These are phyloP conservation scores for Coffea canephora DNA, from an alignment of 257 asterid species.

Conservation along the genomic window DNA sequence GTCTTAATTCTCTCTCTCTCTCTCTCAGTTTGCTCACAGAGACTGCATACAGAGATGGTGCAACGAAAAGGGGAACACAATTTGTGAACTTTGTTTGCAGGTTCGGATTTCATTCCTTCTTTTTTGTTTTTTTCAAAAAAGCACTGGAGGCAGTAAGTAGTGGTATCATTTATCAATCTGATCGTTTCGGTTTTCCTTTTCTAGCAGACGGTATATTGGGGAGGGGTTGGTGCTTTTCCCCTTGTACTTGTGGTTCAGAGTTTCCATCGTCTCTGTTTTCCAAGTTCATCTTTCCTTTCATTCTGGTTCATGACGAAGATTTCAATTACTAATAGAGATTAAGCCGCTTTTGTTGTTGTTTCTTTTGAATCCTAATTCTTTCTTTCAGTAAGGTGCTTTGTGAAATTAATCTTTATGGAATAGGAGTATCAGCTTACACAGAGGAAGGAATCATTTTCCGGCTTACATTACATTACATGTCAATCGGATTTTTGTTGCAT, in stretches of 20 bases:
- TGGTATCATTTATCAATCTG: slow-evolving; percentile 4
- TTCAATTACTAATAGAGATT: no score
- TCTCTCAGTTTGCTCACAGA: slow-evolving; percentile 77
- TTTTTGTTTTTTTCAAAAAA: no score
- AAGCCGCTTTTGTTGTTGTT: not conserved
- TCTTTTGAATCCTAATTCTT: no score
- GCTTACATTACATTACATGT: not conserved
- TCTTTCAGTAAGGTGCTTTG: not conserved
- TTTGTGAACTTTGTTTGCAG: slow-evolving; percentile 91
- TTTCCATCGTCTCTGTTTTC: not conserved
- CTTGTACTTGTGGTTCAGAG: not conserved
- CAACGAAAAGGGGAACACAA: slow-evolving; percentile 76
- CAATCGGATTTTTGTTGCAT: no score
- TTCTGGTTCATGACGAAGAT: slow-evolving; percentile 1
- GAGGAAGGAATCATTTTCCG: not conserved
- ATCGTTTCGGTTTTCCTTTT: slow-evolving; percentile 1
- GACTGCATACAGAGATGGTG: slow-evolving; percentile 98
- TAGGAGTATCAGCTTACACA: not conserved
- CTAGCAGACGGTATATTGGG: no score
- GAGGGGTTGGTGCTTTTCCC: no score
- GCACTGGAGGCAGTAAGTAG: no score
- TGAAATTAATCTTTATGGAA: no score
- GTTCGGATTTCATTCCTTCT: slow-evolving; percentile 12
- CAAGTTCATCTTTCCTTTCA: not conserved
- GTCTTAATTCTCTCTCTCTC: not conserved